Base-by-base conservation (phyloP, 306 rosid genomes). In the Lupinus albus region DNA sequence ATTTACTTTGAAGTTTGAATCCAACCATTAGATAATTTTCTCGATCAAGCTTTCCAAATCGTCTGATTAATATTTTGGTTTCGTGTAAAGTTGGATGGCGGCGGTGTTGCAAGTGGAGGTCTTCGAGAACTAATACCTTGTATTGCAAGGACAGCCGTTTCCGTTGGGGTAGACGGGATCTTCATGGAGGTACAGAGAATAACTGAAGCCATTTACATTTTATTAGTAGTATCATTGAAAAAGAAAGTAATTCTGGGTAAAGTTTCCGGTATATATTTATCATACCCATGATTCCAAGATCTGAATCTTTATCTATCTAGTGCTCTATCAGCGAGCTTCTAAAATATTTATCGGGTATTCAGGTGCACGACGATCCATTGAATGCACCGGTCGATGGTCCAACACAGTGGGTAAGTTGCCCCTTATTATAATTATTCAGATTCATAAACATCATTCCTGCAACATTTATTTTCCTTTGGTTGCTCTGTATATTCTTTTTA, bases 91-190 rank as follows among this genome's bases (percentile, higher is more conserved):
- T 84, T 93, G 96, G 99, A 88, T 20, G 94, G 88, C 38, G 99
- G 99, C 59, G 97, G 99, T 33, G 97, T 93, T 75, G 97, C 99
- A 51, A 93, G 99, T 76, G 99, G 99, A 50, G 99, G 99, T 63
- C 85, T 93, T 64, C 96, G 97, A 15, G 99, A 90, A 82, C 78
- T 93, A 74, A 90, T 93, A 61, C 99, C 99, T 28, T 93, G 99
- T 78, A 86, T 93, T 71, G 96, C 96, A 71, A 88, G 99, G 82
- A 93, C 94, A 3, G 89, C 99, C 33, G 96, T 88, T 70, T 94
- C 97, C 5, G 99, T 93, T 61, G 99, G 97, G 63, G 97, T 93
- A 20, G 99, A 93, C 75, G 99, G 99, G 55, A 84, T 93, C 74
- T 93, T 93, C 86, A 86, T 89, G 98, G 98, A 89, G 96, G 98